Percentiles rank a stretch among this genome's conserved stretches.
These are phyloP conservation scores for Penicillium bialowiezense DNA, from an alignment of 495 filamentous ascomycete genomes.

Conservation along the genomic window DNA sequence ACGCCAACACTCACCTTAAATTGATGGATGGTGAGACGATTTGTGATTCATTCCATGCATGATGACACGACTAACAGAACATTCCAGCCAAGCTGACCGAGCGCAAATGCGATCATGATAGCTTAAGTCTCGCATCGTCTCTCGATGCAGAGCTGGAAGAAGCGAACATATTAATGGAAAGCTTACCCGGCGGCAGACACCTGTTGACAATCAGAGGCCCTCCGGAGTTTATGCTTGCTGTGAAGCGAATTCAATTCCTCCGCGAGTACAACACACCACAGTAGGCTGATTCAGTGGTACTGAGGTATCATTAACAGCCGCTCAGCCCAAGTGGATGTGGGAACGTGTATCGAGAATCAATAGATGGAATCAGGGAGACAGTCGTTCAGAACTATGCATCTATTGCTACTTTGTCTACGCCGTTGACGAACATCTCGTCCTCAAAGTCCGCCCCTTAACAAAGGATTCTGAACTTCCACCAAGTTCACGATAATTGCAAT, in stretches of 20 bases:
- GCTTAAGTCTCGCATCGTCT: background rate
- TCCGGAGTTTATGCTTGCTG: background rate
- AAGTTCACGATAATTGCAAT: no score
- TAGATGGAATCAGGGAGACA: no score
- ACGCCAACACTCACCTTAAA: background rate
- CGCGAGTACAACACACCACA: background rate
- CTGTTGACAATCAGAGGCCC: background rate
- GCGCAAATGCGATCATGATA: background rate
- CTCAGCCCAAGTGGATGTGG: no score
- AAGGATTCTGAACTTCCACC: no score
- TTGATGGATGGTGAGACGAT: constrained; percentile 1
- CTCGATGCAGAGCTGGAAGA: background rate
- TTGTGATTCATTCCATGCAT: background rate
- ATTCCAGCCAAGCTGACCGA: background rate
- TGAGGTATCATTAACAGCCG: no score
- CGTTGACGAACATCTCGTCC: no score
- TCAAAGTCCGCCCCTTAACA: no score
- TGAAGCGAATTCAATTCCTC: background rate
- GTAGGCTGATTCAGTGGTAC: background rate
- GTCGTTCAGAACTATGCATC: no score
- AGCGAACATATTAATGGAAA: background rate
- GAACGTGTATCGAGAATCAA: no score
- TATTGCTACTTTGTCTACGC: no score
- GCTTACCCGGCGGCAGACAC: background rate
- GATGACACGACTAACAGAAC: background rate